Conservation (phyloP, 176 grass and related monocot species). For the Carex cristatella region DNA sequence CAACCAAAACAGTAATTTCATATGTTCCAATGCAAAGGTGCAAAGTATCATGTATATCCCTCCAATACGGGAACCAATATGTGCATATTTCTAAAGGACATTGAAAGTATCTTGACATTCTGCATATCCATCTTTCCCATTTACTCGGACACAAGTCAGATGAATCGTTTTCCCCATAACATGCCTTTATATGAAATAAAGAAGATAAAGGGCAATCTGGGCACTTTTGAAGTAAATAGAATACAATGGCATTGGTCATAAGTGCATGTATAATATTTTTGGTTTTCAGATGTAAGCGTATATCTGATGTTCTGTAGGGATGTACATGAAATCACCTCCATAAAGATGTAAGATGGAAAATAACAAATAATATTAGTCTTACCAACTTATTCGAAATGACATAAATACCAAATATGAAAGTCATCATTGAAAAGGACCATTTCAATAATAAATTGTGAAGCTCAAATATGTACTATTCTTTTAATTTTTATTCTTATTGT, state of each 20-base stretch:
- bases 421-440: neutral
- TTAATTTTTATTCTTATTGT: slow-evolving; percentile 18
- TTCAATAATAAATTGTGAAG: neutral
- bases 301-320: neutral
- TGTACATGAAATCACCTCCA: neutral
- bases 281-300: neutral
- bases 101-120: neutral
- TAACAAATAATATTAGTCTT: neutral
- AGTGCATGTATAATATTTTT: neutral
- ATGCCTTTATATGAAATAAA: neutral
- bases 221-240: neutral
- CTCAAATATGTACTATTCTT: neutral
- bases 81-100: neutral
- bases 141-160: neutral
- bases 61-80: neutral
- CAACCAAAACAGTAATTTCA: neutral
- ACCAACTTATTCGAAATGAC: neutral
- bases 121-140: neutral
- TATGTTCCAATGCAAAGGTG: neutral
- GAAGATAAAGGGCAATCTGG: neutral
- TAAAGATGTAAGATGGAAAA: neutral
- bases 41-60: neutral
- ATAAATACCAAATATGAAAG: neutral
- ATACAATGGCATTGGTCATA: neutral
- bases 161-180: neutral